These are phyloP conservation scores for Cinnamomum micranthum DNA, from an alignment of 164 flowering plant genomes.

Conservation along the genomic window DNA sequence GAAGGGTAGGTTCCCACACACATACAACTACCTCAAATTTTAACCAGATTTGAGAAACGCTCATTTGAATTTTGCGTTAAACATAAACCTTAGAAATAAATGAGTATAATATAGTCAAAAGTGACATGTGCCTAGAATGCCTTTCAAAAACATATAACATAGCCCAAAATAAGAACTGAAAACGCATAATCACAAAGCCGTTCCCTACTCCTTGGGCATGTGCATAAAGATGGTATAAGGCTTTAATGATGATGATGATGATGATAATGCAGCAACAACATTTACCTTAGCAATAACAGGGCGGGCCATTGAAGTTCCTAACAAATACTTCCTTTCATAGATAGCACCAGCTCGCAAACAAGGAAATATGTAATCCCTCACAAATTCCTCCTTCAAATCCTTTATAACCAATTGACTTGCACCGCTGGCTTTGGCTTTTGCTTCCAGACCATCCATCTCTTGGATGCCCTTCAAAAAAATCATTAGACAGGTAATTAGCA, in stretches of 20 bases:
- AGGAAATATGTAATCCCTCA: slow-evolving; percentile 74
- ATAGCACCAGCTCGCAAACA: slow-evolving; percentile 95
- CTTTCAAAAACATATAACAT: too few relatives aligned
- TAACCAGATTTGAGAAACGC: too few relatives aligned
- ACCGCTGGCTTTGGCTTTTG: slow-evolving; percentile 95
- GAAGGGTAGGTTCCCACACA: too few relatives aligned
- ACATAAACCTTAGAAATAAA: too few relatives aligned
- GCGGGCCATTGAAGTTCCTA: slow-evolving; percentile 99
- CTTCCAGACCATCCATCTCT: slow-evolving; percentile 88
- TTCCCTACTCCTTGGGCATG: too few relatives aligned
- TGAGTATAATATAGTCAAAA: too few relatives aligned
- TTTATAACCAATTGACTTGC: slow-evolving; percentile 87
- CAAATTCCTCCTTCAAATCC: slow-evolving; percentile 92
- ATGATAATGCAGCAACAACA: not conserved
- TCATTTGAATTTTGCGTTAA: too few relatives aligned
- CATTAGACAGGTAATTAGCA: not conserved
- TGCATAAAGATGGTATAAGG: not conserved
- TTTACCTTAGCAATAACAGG: slow-evolving; percentile 95
- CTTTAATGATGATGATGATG: not conserved
- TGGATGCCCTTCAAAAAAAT: slow-evolving; percentile 50
- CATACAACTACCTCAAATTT: too few relatives aligned
- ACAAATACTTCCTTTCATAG: slow-evolving; percentile 87
- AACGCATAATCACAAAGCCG: too few relatives aligned
- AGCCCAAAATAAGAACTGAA: too few relatives aligned
- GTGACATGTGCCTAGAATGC: too few relatives aligned